Evolutionary conservation across 108 stramenopile species (phyloP), one percentile per base, ranked within the genome.

Genomic region (Fragilariopsis cylindrus): DNA sequence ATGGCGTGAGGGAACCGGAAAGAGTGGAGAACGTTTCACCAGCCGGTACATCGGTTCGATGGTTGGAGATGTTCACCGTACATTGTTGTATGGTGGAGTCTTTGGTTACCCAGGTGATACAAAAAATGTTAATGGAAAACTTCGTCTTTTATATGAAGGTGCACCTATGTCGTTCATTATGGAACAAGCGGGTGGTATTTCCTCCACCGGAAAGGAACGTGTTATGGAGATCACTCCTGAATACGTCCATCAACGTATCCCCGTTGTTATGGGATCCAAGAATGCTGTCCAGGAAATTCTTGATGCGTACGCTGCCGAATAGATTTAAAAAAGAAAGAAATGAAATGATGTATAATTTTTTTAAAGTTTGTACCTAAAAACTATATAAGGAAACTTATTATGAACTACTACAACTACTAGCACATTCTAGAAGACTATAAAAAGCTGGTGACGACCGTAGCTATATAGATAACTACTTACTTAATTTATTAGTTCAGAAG

Each of bases 21-120:
- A 76, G 57, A 77, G 79, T 47, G 85, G 87, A 16, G 78, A 86
- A 71, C 49, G 63, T 39, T 91, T 92, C 73, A 82, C 90, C 45
- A 84, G 85, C 55, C 94, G 99, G 30, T 99, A 99, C 78, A 96
- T 99, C 60, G 99, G 98, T 18, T 93, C 92, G 78, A 98, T 99
- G 97, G 99, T 98, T 15, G 96, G 96, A 0, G 99, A 99, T 84
- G 96, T 98, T 7, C 99, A 99, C 84, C 94, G 99, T 16, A 99
- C 99, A 4, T 75, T 99, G 47, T 81, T 97, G 67, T 99, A 99
- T 82, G 98, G 98, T 41, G 99, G 99, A 9, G 89, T 99, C 39
- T 99, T 97, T 75, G 90, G 97, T 65, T 99, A 98, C 78, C 99
- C 99, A 7, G 84, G 92, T 41, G 97, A 98, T 75, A 83, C 65